Evolutionary conservation across 805 yeast species (phyloP), one percentile per base, ranked within the genome.

Genomic region (Cyberlindnera americana): DNA sequence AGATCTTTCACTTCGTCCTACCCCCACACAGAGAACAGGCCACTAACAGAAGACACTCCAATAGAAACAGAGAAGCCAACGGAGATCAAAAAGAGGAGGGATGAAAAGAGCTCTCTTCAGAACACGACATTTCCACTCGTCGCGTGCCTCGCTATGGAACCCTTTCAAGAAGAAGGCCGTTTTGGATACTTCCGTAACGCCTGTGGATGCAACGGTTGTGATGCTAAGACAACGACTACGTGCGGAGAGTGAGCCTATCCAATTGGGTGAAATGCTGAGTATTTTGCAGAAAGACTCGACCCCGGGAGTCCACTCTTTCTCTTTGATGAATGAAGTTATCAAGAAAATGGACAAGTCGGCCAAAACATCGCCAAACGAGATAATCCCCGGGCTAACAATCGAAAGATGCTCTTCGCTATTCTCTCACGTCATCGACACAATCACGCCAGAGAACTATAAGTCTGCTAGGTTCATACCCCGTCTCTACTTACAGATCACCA

Each of bases 401-500:
- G 32, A 41, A 2, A 48, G 52, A 17, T 35, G 42, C 5, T 29
- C 31, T 16, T 29, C 26, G 5, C 24, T 53, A 11, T 52, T 35
- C 27, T 11, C 15, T 2, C 35, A 37, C 16, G 51, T 48, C 19
- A 26, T 46, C 19, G 36, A 26, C 3, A 15, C 34, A 14, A 31
- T 50, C 19, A 35, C 46, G 3, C 37, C 18, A 9, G 47, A 45
- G 8, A 53, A 50, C 36, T 53, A 45, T 37, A 33, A 43, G 19
- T 37, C 52, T 15, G 58, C 58, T 1, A 38, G 56, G 14, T 53
- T 53, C 25, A 34, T 53, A 5, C 58, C 58, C 3, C 22, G 54
- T 4, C n/a, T 53, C 14, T 53, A 52, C 36, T 38, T 53, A 1
- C 48, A 48, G n/a, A 35, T 52, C 28, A 23, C 50, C n/a, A 35